Base-by-base conservation (phyloP, 345 rosid genomes). In the Camelina laxa region DNA sequence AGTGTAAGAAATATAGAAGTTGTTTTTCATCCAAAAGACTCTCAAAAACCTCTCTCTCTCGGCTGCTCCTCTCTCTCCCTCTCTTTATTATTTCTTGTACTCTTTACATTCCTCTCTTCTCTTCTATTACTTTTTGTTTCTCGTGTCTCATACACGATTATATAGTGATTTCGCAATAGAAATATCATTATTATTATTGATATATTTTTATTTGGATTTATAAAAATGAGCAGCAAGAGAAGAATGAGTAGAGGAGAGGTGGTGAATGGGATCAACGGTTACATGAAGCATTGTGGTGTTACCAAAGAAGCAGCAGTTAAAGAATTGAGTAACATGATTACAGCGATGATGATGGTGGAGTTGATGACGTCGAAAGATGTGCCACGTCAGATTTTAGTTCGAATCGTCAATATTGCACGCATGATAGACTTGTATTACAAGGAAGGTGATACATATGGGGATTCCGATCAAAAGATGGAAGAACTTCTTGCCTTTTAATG, bases 401-500 rank as follows among this genome's bases (percentile, higher is more conserved):
- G 65, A 21, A 49, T 60, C 19, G 20, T 60, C 12, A 60, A 60
- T 6, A 0, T 0, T 14, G 48, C 7, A 39, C 66, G 66, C 4
- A 50, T 61, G 19, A 14, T 41, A 7, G 0, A 41, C 7, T 38
- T 67, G 50, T 39, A 21, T 6, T 54, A 53, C 61, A 67, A 22
- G 7, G 60, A 67, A 0, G 72, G 60, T 38, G 72, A 67, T 39
- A 50, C 51, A 54, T 39, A 54, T 68, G 72, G 62, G 1, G 38
- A 22, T n/a, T 39, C 62, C 9, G 39, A 24, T 54, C 24, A 68
- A n/a, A 54, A n/a, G 4, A 22, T 68, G 17, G 54, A 54, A n/a
- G 5, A 35, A 24, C 50, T 9, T 0, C 22, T 68, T 3, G 39
- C 62, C 4, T 54, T 53, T 68, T 22, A n/a, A n/a, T n/a, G n/a